Evolutionary conservation across 306 rosid species (phyloP).

Genomic region (Hippophae rhamnoides): DNA sequence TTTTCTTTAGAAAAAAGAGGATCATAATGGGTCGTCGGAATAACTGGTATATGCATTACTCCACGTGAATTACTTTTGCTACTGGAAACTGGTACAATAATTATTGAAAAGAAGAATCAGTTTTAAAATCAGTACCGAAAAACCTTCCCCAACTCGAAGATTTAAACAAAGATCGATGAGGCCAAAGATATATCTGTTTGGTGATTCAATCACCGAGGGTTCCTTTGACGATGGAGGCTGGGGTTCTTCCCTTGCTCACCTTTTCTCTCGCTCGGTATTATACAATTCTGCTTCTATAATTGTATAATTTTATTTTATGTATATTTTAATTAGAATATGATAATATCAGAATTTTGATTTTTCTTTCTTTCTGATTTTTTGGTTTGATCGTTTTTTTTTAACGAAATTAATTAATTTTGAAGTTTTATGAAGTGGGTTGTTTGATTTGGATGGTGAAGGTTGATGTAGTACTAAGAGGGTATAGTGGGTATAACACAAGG

Average conservation of each 20-base stretch:
- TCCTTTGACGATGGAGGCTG: conserved; percentile 64
- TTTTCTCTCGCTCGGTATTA: conserved; percentile 64
- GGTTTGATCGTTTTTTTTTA: background rate
- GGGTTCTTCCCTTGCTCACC: conserved; percentile 80
- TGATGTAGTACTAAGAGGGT: conserved; percentile 78
- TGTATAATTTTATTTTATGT: background rate
- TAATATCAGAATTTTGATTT: background rate
- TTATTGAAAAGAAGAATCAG: no score
- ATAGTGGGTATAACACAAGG: conserved; percentile 77
- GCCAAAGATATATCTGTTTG: conserved; percentile 67
- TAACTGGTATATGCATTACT: no score
- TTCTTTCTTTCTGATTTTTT: background rate
- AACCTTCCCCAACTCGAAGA: no score
- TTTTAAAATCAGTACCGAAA: no score
- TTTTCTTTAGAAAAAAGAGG: no score
- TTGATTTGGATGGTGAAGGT: conserved; percentile 18
- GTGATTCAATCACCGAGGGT: conserved; percentile 78
- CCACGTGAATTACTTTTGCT: no score
- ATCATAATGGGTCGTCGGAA: no score
- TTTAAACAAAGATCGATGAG: conserved; percentile 24
- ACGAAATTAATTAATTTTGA: background rate
- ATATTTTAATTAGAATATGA: background rate
- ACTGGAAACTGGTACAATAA: no score
- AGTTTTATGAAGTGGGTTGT: background rate
- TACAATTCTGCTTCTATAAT: background rate